Evolutionary conservation across 305 asterid species (phyloP).

Genomic region (Fraxinus velutina): DNA sequence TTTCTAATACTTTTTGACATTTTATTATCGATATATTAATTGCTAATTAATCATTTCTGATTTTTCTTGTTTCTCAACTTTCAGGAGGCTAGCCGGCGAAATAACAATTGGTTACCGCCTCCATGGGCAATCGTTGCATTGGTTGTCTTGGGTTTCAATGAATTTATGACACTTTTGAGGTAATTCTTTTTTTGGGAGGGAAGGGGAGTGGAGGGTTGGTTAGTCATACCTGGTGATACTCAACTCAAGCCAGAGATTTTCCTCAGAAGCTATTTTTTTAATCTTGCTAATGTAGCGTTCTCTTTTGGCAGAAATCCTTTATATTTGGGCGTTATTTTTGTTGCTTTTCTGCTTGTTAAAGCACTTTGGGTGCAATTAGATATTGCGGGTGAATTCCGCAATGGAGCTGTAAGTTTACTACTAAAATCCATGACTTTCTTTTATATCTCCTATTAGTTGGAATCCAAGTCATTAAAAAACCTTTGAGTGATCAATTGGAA

Average conservation of each 20-base stretch:
- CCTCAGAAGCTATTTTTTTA: constrained; percentile 4
- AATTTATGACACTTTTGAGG: constrained; percentile 98
- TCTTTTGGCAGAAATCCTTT: constrained; percentile 76
- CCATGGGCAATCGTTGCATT: constrained; percentile 94
- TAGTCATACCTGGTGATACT: constrained; percentile 7
- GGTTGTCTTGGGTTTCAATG: constrained; percentile 85
- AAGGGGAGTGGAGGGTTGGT: neutral
- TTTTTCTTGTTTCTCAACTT: constrained; percentile 25
- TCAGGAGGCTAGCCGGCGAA: constrained; percentile 94
- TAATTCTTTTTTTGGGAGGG: constrained; percentile 12
- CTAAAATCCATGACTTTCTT: neutral
- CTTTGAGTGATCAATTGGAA: neutral
- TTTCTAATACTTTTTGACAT: neutral
- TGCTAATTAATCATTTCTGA: constrained; percentile 13
- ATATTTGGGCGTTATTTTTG: constrained; percentile 73
- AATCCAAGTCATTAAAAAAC: neutral
- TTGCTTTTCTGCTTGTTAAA: constrained; percentile 65
- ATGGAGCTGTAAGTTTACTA: constrained; percentile 71
- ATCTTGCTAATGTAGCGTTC: constrained; percentile 15
- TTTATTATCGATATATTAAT: constrained; percentile 8
- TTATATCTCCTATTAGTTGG: neutral
- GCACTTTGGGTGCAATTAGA: constrained; percentile 99
- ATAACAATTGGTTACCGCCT: constrained; percentile 94
- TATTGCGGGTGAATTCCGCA: constrained; percentile 82
- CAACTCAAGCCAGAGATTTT: constrained; percentile 13